These are phyloP conservation scores for Boechera divaricarpa DNA, from an alignment of 345 rosid genomes.

Conservation along the genomic window DNA sequence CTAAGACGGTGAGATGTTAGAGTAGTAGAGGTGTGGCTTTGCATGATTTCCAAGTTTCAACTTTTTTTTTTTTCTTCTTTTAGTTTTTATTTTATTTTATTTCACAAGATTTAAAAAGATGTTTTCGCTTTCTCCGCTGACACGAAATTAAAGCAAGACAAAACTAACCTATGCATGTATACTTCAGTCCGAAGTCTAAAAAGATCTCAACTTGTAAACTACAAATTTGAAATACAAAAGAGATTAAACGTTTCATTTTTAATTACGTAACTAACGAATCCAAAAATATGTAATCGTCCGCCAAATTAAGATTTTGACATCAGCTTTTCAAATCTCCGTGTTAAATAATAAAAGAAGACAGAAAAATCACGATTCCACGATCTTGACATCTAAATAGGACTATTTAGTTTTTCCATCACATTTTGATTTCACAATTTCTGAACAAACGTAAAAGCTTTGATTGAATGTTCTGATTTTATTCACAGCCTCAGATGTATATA, in stretches of 20 bases:
- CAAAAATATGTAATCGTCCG: not conserved
- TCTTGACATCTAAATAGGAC: too few relatives aligned
- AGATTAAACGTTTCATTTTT: not conserved
- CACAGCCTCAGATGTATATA: too few relatives aligned
- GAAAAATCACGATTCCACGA: too few relatives aligned
- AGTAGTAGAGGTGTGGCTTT: conserved; percentile 46
- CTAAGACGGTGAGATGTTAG: conserved; percentile 45
- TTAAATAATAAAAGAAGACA: too few relatives aligned
- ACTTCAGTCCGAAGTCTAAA: conserved; percentile 6
- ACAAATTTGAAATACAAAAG: not conserved
- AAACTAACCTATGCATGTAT: conserved; percentile 30
- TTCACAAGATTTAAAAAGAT: conserved; percentile 34
- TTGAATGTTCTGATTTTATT: too few relatives aligned
- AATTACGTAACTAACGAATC: not conserved
- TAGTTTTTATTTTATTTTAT: not conserved
- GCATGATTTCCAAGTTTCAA: conserved; percentile 51
- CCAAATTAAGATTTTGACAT: not conserved
- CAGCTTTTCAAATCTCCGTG: too few relatives aligned
- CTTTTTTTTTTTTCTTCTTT: conserved; percentile 15
- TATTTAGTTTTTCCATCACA: too few relatives aligned
- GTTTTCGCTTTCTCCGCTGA: conserved; percentile 42
- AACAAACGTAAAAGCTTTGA: too few relatives aligned
- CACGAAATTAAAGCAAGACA: conserved; percentile 25
- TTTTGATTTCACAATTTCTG: too few relatives aligned
- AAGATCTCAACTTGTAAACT: not conserved